Base-by-base conservation (phyloP, 2,329 filamentous ascomycete species). In the Beauveria varroae region DNA sequence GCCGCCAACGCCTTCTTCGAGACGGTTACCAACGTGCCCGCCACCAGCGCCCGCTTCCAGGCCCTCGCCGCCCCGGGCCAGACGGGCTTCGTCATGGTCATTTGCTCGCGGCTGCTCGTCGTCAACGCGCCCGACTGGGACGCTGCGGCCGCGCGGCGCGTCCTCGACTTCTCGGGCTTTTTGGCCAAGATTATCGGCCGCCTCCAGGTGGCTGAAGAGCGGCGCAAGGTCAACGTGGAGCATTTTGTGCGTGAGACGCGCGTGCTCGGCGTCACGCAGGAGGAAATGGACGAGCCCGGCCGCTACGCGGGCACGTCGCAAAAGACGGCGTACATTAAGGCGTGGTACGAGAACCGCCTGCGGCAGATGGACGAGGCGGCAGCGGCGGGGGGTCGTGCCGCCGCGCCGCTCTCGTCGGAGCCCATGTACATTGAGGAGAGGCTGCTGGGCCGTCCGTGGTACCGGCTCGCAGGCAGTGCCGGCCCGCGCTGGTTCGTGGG, bases 1-100 rank as follows among this genome's bases (percentile, higher is more conserved):
- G 71, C 75, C 44, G 70, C 71, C 16, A 67, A 65, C 46, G 66
- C 68, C 5, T 77, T 73, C 61, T 73, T 74, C 30, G 67, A 67
- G 24, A 65, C 70, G 7, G 55, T 74, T 16, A 67, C 73, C 8
- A 67, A 67, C 2, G 64, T 73, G 3, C 66, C 71, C 1, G 59
- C 70, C 2, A 68, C 70, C 26, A 66, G 63, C 5, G 62, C 69
- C 37, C 52, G 69, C 28, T 67, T 60, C 58, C 65, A 66, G 8
- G 57, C 71, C 4, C 70, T 70, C 44, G 64, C 66, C 4, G 64
- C 64, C 0, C 61, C 67, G 9, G 62, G 65, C 43, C 68, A 73
- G 61, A 57, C 70, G n/a, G 54, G 67, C 8, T 68, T 67, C 57
- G 68, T 72, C 30, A 59, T 70, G 28, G 67, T 71, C 43, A 67